These are phyloP conservation scores for Beauveria medogensis DNA, from an alignment of 2,329 filamentous ascomycete genomes.

Conservation along the genomic window DNA sequence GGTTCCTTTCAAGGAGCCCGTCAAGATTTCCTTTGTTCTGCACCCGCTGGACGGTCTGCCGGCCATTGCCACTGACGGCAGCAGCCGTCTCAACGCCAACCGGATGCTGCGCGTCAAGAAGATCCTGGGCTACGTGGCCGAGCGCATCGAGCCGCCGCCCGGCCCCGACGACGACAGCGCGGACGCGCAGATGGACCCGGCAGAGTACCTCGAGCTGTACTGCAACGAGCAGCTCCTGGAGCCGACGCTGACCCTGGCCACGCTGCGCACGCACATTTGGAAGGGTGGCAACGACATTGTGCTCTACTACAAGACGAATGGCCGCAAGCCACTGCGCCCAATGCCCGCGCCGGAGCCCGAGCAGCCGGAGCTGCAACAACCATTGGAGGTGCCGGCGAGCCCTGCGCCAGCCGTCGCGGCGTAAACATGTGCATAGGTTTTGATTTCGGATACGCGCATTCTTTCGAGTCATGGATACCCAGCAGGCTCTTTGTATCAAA, in stretches of 20 bases:
- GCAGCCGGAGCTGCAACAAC: background rate
- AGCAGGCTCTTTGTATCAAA: conserved; percentile 1
- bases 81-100: conserved; percentile 90
- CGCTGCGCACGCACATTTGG: conserved; percentile 87
- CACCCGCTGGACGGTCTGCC: conserved; percentile 72
- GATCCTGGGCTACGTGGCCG: conserved; percentile 84
- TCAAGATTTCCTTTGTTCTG: conserved; percentile 92
- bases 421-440: background rate
- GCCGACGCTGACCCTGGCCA: conserved; percentile 85
- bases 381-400: background rate
- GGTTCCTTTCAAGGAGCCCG: conserved; percentile 78
- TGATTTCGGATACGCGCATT: background rate
- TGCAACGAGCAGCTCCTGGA: conserved; percentile 76
- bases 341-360: conserved; percentile 19
- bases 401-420: background rate
- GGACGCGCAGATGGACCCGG: conserved; percentile 54
- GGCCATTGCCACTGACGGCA: conserved; percentile 67
- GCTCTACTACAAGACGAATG: conserved; percentile 85
- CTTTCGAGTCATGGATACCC: conserved; percentile 6
- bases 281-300: conserved; percentile 89
- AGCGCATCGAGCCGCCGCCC: conserved; percentile 72
- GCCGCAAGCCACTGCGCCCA: conserved; percentile 56
- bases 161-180: conserved; percentile 43
- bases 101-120: conserved; percentile 94
- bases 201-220: conserved; percentile 91